Evolutionary conservation across 2,329 filamentous ascomycete species (phyloP).

Genomic region (Grosmannia huntii): DNA sequence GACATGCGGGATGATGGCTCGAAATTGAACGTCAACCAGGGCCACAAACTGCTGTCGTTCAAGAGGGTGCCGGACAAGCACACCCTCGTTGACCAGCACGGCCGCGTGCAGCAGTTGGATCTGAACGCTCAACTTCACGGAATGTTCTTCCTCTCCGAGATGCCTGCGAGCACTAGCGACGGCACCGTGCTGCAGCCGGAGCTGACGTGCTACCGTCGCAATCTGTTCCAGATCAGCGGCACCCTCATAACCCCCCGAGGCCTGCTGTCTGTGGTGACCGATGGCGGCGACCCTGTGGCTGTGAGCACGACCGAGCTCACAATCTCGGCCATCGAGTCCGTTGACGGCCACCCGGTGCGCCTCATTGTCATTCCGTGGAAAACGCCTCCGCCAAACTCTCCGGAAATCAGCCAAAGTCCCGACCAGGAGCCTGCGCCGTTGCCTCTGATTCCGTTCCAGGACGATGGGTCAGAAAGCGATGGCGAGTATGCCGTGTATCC

Average conservation of each 20-base stretch:
- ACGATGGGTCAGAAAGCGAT: conserved; percentile 45
- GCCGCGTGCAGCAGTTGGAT: conserved; percentile 47
- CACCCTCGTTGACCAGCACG: conserved; percentile 46
- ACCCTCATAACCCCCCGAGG: conserved; percentile 70
- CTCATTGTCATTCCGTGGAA: conserved; percentile 98
- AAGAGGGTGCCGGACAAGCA: conserved; percentile 44
- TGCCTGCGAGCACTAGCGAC: conserved; percentile 50
- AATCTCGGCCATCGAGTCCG: conserved; percentile 87
- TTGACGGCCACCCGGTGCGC: conserved; percentile 82
- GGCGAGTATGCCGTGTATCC: conserved; percentile 83
- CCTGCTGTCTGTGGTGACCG: conserved; percentile 67
- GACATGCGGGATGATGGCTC: conserved; percentile 46
- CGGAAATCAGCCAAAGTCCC: conserved; percentile 47
- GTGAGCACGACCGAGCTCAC: conserved; percentile 75
- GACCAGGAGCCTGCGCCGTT: conserved; percentile 83
- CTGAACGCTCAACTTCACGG: conserved; percentile 65
- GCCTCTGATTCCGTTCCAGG: conserved; percentile 55
- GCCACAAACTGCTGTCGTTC: conserved; percentile 49
- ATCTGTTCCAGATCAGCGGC: conserved; percentile 91
- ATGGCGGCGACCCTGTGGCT: conserved; percentile 71
- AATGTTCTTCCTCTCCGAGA: conserved; percentile 81
- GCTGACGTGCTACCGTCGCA: conserved; percentile 88
- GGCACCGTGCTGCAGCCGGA: conserved; percentile 56
- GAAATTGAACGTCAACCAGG: conserved; percentile 44
- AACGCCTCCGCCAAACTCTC: conserved; percentile 70